These are phyloP conservation scores for Neurospora crassa DNA, from an alignment of 2,329 filamentous ascomycete genomes.

Conservation along the genomic window DNA sequence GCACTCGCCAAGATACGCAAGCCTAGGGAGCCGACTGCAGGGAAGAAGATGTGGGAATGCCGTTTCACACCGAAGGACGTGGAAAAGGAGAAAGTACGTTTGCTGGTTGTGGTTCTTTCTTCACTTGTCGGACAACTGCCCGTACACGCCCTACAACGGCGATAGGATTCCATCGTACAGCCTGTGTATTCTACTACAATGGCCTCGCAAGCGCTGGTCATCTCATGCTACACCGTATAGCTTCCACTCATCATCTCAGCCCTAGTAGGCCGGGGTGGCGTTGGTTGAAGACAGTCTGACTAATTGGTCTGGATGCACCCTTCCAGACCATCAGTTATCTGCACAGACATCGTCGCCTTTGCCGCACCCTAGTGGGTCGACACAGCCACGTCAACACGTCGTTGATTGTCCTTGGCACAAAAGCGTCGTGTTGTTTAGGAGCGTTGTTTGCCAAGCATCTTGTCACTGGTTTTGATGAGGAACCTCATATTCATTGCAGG, in stretches of 20 bases:
- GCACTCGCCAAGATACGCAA: neutral
- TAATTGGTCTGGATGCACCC: neutral
- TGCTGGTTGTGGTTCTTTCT: neutral
- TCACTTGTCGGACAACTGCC: neutral
- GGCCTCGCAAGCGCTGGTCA: neutral
- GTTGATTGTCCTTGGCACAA: neutral
- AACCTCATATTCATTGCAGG: neutral
- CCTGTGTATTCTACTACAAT: neutral
- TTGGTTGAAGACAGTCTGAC: neutral
- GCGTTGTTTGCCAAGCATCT: neutral
- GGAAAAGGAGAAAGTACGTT: neutral
- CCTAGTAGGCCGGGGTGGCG: neutral
- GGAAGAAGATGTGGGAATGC: neutral
- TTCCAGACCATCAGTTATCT: neutral
- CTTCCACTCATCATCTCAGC: neutral
- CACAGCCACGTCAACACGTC: neutral
- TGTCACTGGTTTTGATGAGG: neutral
- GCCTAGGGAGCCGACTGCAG: neutral
- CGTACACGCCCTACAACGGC: neutral
- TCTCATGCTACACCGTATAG: neutral
- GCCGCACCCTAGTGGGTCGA: neutral
- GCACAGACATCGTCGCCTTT: neutral
- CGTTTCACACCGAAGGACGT: neutral
- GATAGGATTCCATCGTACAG: neutral
- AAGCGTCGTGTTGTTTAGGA: neutral